These are phyloP conservation scores for Lizonia empirigonia DNA, from an alignment of 2,329 filamentous ascomycete genomes.

Conservation along the genomic window DNA sequence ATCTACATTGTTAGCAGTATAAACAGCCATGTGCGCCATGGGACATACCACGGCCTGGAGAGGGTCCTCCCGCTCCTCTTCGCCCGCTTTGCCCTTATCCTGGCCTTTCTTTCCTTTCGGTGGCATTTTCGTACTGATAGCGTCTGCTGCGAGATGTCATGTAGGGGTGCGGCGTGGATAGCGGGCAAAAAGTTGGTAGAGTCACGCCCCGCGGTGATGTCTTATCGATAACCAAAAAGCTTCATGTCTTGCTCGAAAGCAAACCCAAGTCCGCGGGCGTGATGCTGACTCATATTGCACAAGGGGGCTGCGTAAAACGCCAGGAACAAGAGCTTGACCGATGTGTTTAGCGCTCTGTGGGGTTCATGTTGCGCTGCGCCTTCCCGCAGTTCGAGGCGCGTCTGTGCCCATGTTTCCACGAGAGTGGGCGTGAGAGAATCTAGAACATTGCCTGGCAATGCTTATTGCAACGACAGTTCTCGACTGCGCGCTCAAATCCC, in stretches of 20 bases:
- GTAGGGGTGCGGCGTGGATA: neutral
- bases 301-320: slow-evolving; percentile 13
- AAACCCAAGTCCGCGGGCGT: slow-evolving; percentile 7
- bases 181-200: slow-evolving; percentile 14
- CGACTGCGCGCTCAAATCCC: neutral
- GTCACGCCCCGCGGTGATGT: slow-evolving; percentile 13
- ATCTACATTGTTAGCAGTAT: slow-evolving; percentile 60
- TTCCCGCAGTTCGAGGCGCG: slow-evolving; percentile 18
- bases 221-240: slow-evolving; percentile 19
- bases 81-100: slow-evolving; percentile 48
- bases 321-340: slow-evolving; percentile 10
- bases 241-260: slow-evolving; percentile 5
- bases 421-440: slow-evolving; percentile 29
- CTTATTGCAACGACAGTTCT: slow-evolving; percentile 45
- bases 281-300: slow-evolving; percentile 18
- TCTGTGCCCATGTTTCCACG: slow-evolving; percentile 23
- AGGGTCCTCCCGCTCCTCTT: slow-evolving; percentile 66
- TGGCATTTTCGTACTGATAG: slow-evolving; percentile 47
- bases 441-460: slow-evolving; percentile 38
- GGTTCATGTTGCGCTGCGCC: slow-evolving; percentile 15
- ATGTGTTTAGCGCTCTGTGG: slow-evolving; percentile 17
- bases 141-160: neutral
- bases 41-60: slow-evolving; percentile 65
- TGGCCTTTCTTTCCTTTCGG: slow-evolving; percentile 56
- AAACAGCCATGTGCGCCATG: slow-evolving; percentile 6